Conservation (phyloP, 441 rosid genomes). For the Arabidopsis lyrata region DNA sequence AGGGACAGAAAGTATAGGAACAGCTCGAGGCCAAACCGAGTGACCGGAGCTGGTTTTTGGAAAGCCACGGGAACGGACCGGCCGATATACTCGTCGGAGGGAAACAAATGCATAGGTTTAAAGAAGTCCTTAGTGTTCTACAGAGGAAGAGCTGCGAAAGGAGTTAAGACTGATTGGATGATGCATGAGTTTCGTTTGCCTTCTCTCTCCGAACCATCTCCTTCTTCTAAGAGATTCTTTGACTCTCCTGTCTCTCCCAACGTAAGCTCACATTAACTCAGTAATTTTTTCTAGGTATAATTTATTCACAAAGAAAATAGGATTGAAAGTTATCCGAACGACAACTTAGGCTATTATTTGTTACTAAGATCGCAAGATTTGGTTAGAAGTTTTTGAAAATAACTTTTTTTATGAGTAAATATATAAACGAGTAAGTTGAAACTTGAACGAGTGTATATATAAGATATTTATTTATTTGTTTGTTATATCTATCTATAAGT, state of each 20-base stretch:
- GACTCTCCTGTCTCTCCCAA: constrained; percentile 65
- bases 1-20: constrained; percentile 87
- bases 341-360: not conserved
- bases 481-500: not conserved
- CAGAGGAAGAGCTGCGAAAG: constrained; percentile 87
- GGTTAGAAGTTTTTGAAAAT: constrained; percentile 6
- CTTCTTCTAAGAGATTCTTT: constrained; percentile 57
- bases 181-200: constrained; percentile 98
- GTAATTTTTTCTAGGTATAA: not conserved
- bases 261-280: constrained; percentile 49
- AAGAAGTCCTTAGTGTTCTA: constrained; percentile 90
- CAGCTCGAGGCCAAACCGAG: constrained; percentile 82
- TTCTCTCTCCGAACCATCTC: constrained; percentile 57
- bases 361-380: constrained; percentile 18
- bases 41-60: constrained; percentile 88
- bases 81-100: constrained; percentile 85
- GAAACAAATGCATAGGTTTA: constrained; percentile 81
- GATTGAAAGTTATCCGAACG: constrained; percentile 5
- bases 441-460: not conserved
- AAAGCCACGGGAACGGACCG: constrained; percentile 92
- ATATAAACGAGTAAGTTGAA: constrained; percentile 13
- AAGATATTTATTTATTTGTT: not conserved
- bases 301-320: not conserved
- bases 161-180: constrained; percentile 98
- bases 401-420: not conserved